Conservation (phyloP, 2,329 filamentous ascomycete genomes). For the Ophiocordyceps camponoti-floridani region DNA sequence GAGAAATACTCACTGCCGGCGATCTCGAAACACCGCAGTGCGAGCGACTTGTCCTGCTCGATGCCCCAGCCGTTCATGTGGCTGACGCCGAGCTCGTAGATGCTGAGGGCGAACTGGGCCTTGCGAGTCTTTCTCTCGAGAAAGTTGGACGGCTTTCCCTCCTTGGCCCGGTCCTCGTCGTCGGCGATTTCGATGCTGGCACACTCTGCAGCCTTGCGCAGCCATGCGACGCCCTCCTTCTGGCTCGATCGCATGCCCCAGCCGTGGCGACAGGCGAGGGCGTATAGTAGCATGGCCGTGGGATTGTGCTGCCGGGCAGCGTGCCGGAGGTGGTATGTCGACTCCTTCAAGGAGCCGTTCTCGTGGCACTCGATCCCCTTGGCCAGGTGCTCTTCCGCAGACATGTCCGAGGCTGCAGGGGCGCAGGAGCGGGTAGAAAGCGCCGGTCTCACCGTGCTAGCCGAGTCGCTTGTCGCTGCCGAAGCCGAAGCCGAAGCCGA, state of each 20-base stretch:
- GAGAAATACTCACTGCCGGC: conserved; percentile 49
- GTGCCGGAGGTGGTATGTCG: conserved; percentile 85
- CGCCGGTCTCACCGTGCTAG: conserved; percentile 28
- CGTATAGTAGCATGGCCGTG: conserved; percentile 91
- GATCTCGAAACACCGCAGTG: conserved; percentile 87
- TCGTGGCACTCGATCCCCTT: conserved; percentile 87
- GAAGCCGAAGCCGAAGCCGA: conserved; percentile 27
- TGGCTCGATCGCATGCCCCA: conserved; percentile 96
- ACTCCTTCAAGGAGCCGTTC: conserved; percentile 73
- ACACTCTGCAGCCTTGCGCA: conserved; percentile 76
- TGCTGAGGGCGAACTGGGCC: conserved; percentile 84
- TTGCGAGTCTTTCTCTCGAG: conserved; percentile 65
- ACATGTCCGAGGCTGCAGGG: conserved; percentile 48
- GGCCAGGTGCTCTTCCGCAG: conserved; percentile 72
- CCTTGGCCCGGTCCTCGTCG: conserved; percentile 50
- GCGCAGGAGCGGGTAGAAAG: conserved; percentile 25
- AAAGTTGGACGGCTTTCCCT: conserved; percentile 44
- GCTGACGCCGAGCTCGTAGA: conserved; percentile 90
- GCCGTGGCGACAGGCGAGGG: conserved; percentile 83
- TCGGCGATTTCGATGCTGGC: conserved; percentile 70
- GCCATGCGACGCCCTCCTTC: conserved; percentile 76
- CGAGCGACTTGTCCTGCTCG: conserved; percentile 74
- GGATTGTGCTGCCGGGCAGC: conserved; percentile 74
- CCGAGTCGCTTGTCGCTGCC: conserved; percentile 31
- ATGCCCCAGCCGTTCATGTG: conserved; percentile 99